These are phyloP conservation scores for Penicillium vulpinum DNA, from an alignment of 2,329 filamentous ascomycete genomes.

Conservation along the genomic window DNA sequence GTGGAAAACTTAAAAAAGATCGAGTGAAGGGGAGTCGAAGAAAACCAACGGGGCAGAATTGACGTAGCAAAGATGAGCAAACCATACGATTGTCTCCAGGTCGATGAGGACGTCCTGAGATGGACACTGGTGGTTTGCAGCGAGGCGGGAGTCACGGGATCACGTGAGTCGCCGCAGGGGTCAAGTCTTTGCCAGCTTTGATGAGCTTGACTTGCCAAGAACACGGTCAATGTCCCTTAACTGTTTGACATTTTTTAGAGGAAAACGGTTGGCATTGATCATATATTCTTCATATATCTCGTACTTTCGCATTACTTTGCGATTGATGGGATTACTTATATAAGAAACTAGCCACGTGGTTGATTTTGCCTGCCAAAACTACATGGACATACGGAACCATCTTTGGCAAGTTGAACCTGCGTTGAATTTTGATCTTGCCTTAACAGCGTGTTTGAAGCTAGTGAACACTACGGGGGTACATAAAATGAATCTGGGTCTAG, in stretches of 20 bases:
- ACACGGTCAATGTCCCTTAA: neutral
- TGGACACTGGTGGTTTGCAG: conserved; percentile 42
- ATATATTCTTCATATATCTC: neutral
- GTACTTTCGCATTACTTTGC: neutral
- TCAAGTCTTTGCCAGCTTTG: conserved; percentile 7
- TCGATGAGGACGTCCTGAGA: conserved; percentile 25
- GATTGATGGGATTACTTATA: neutral
- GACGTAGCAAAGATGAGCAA: conserved; percentile 21
- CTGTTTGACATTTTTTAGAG: neutral
- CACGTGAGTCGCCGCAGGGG: conserved; percentile 12
- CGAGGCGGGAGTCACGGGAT: conserved; percentile 38
- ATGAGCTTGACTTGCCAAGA: conserved; percentile 8
- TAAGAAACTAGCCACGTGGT: neutral
- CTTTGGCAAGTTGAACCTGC: neutral
- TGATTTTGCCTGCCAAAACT: neutral
- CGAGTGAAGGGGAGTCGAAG: conserved; percentile 7
- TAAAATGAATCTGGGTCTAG: neutral
- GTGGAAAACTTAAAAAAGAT: neutral
- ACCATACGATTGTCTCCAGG: conserved; percentile 20
- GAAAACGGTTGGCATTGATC: neutral
- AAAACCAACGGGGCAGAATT: conserved; percentile 9
- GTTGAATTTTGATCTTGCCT: neutral
- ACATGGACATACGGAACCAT: neutral
- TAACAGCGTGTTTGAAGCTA: neutral
- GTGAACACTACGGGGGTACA: neutral